Evolutionary conservation across 768 basidiomycete genomes (phyloP).

Genomic region (Trichaptum fuscoviolaceum): DNA sequence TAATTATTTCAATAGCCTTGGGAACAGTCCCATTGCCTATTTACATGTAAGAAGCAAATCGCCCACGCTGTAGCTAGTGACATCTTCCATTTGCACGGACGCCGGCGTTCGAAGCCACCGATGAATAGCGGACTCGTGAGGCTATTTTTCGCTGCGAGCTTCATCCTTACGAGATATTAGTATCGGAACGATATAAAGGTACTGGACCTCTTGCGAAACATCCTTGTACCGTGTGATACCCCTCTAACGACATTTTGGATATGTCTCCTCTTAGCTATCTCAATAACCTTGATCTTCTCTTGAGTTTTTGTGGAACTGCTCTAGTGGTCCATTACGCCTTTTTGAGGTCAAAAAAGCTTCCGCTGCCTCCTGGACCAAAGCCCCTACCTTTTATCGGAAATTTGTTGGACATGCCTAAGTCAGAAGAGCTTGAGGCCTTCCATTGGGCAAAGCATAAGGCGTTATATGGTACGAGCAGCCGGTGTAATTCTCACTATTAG

Average conservation of each 20-base stretch:
- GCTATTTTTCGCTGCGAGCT: too few relatives aligned
- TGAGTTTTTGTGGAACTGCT: neutral
- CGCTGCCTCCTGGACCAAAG: slow-evolving; percentile 32
- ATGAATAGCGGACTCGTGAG: too few relatives aligned
- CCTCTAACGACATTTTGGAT: neutral
- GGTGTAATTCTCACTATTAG: neutral
- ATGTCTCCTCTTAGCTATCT: neutral
- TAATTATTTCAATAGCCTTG: too few relatives aligned
- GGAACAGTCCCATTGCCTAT: too few relatives aligned
- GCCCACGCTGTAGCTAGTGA: too few relatives aligned
- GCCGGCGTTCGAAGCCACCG: too few relatives aligned
- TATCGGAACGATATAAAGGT: too few relatives aligned
- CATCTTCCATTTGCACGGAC: too few relatives aligned
- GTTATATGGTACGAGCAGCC: neutral
- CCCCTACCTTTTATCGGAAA: slow-evolving; percentile 8
- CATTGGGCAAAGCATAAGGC: slow-evolving; percentile 6
- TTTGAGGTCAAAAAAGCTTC: neutral
- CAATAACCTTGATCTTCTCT: neutral
- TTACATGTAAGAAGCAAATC: too few relatives aligned
- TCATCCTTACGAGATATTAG: too few relatives aligned
- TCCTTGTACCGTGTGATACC: too few relatives aligned
- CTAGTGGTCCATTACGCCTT: neutral
- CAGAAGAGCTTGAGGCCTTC: slow-evolving; percentile 5
- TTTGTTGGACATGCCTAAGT: slow-evolving; percentile 8
- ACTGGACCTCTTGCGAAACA: too few relatives aligned